Conservation (phyloP, 106 monocot species). For the Vanilla planifolia region DNA sequence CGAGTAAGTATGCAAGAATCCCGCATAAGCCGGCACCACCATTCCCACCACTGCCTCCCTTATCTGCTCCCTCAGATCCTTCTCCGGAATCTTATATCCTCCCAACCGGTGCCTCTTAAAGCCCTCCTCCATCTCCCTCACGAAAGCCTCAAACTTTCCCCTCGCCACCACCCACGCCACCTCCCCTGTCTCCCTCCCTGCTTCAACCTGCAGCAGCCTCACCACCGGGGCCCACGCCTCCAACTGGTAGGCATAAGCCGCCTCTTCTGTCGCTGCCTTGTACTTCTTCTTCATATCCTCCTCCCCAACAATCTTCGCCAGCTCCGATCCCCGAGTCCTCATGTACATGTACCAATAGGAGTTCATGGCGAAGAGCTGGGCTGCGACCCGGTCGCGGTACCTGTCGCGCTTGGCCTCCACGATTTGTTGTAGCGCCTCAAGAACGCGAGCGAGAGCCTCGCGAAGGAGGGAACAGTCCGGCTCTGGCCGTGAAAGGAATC, state of each 20-base stretch:
- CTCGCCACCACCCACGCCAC: conserved; percentile 8
- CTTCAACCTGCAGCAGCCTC: conserved; percentile 8
- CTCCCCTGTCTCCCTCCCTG: not conserved
- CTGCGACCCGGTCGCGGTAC: conserved; percentile 19
- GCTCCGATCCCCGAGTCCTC: conserved; percentile 31
- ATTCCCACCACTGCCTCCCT: conserved; percentile 19
- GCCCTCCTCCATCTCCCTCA: conserved; percentile 18
- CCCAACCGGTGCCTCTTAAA: conserved; percentile 11
- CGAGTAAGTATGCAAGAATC: conserved; percentile 11
- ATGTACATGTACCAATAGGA: conserved; percentile 55
- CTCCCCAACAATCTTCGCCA: conserved; percentile 32
- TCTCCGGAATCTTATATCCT: conserved; percentile 22
- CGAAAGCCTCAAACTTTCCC: conserved; percentile 16
- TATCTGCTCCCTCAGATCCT: conserved; percentile 42
- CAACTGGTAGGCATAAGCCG: conserved; percentile 38
- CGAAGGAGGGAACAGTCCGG: conserved; percentile 10
- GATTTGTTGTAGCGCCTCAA: conserved; percentile 32
- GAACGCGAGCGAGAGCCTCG: conserved; percentile 12
- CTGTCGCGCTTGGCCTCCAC: conserved; percentile 23
- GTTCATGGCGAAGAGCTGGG: conserved; percentile 45
- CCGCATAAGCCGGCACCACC: conserved; percentile 28
- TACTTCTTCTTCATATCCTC: conserved; percentile 21
- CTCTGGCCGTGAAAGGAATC: conserved; percentile 7
- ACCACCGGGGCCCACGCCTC: conserved; percentile 29
- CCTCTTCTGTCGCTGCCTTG: conserved; percentile 40